Evolutionary conservation across 495 filamentous ascomycete genomes (phyloP).

Genomic region (Lasiosphaeria miniovina): DNA sequence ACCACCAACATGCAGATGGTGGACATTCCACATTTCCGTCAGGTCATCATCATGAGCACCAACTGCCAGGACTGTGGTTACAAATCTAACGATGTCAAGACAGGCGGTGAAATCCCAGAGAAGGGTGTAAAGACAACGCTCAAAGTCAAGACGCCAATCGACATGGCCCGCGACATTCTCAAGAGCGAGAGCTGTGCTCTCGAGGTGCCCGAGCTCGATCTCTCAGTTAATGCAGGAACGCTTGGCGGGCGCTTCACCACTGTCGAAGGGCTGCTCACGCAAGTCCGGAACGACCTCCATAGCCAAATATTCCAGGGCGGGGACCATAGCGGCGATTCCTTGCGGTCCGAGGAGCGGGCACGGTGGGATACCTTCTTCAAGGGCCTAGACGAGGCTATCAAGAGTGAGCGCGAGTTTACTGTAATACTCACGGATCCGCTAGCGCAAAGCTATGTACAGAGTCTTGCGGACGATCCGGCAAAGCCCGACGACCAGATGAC

Average conservation of each 20-base stretch:
- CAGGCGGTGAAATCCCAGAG: slow-evolving; percentile 85
- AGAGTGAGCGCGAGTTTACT: slow-evolving; percentile 78
- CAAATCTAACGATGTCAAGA: slow-evolving; percentile 91
- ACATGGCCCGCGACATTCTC: slow-evolving; percentile 88
- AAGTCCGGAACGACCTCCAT: slow-evolving; percentile 84
- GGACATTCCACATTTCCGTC: slow-evolving; percentile 93
- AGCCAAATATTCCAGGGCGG: slow-evolving; percentile 79
- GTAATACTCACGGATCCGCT: slow-evolving; percentile 83
- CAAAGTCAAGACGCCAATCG: slow-evolving; percentile 64
- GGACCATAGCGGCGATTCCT: slow-evolving; percentile 62
- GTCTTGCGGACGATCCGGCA: slow-evolving; percentile 62
- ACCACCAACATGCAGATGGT: slow-evolving; percentile 93
- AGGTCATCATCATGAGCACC: slow-evolving; percentile 88
- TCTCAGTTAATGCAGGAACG: slow-evolving; percentile 84
- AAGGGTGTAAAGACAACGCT: slow-evolving; percentile 83
- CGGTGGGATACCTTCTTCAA: slow-evolving; percentile 82
- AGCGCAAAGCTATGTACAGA: slow-evolving; percentile 91
- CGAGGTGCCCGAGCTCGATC: slow-evolving; percentile 76
- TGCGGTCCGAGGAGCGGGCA: slow-evolving; percentile 56
- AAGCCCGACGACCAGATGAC: slow-evolving; percentile 76
- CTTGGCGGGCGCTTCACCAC: slow-evolving; percentile 97
- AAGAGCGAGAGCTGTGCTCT: slow-evolving; percentile 92
- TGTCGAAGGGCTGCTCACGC: slow-evolving; percentile 89
- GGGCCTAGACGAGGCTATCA: slow-evolving; percentile 71
- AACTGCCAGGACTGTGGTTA: slow-evolving; percentile 90